These are phyloP conservation scores for Trypanosomatidae sp. DNA, from an alignment of 208 protist species.

Conservation along the genomic window DNA sequence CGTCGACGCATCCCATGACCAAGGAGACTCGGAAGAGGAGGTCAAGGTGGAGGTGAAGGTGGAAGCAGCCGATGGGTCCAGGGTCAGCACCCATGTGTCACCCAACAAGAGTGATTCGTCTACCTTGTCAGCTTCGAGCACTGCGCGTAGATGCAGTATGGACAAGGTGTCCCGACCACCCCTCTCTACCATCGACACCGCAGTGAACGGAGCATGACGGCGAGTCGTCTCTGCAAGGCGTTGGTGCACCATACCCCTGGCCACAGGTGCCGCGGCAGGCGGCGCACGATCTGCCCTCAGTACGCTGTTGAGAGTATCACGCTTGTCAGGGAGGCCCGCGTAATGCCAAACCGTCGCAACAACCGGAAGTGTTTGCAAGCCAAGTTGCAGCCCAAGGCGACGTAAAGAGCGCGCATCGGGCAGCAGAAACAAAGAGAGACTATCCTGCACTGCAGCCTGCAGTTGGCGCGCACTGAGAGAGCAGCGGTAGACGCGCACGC, in stretches of 20 bases:
- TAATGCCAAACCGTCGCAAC: constrained; percentile 18
- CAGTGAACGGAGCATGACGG: neutral
- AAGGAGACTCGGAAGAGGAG: neutral
- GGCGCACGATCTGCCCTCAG: neutral
- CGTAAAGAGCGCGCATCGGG: neutral
- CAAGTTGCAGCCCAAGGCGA: constrained; percentile 18
- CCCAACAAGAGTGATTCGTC: constrained; percentile 57
- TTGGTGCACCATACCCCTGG: neutral
- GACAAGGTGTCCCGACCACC: neutral
- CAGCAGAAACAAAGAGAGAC: constrained; percentile 27
- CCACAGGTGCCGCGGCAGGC: neutral
- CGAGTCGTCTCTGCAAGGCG: neutral
- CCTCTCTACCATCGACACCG: neutral
- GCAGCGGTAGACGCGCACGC: constrained; percentile 35
- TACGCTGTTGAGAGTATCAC: constrained; percentile 5
- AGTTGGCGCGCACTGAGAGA: constrained; percentile 35
- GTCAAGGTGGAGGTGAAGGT: neutral
- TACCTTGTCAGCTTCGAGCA: constrained; percentile 32
- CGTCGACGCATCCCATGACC: neutral
- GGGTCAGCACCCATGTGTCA: constrained; percentile 48
- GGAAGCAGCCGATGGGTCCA: constrained; percentile 8
- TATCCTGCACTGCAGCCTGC: constrained; percentile 39
- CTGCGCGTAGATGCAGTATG: constrained; percentile 16
- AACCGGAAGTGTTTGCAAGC: constrained; percentile 7
- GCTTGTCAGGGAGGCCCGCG: neutral